phyloP scores from a whole-genome alignment of 192 early-diverging fungal species.

The Umbelopsis sp. region DNA sequence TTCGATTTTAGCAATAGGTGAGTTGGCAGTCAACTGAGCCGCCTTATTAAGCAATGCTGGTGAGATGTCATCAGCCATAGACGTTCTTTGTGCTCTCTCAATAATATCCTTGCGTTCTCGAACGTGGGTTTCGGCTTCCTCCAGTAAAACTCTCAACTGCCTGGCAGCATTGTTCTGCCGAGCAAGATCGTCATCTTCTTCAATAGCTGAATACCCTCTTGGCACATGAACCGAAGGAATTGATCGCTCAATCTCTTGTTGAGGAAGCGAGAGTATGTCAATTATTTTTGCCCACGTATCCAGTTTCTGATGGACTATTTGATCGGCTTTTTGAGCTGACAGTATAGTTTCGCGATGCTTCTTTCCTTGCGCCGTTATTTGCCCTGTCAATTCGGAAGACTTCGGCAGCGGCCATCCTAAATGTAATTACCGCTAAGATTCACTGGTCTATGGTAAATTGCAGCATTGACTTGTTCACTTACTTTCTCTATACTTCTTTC shows the following conservation, averaged over 20 bases:
- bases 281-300: conserved; percentile 63
- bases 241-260: conserved; percentile 41
- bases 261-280: conserved; percentile 48
- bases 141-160: conserved; percentile 15
- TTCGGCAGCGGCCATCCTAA: conserved; percentile 60
- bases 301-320: conserved; percentile 57
- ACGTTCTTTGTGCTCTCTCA: conserved; percentile 67
- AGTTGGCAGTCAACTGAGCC: conserved; percentile 62
- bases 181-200: conserved; percentile 26
- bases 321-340: conserved; percentile 62
- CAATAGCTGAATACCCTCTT: not conserved
- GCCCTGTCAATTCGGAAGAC: conserved; percentile 54
- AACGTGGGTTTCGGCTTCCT: conserved; percentile 25
- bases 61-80: conserved; percentile 80
- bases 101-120: conserved; percentile 52
- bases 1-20: conserved; percentile 70
- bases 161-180: not conserved
- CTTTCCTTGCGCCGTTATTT: conserved; percentile 57
- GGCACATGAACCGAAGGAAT: conserved; percentile 23
- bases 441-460: not conserved
- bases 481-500: conserved; percentile 53
- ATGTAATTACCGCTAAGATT: not conserved
- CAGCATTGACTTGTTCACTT: not conserved
- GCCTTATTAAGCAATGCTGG: conserved; percentile 67
- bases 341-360: conserved; percentile 60